A percentile compares a stretch with the other conserved stretches of the same genome.
These are phyloP conservation scores for Huntiella omanensis DNA, from an alignment of 2,329 filamentous ascomycete species.

Conservation along the genomic window DNA sequence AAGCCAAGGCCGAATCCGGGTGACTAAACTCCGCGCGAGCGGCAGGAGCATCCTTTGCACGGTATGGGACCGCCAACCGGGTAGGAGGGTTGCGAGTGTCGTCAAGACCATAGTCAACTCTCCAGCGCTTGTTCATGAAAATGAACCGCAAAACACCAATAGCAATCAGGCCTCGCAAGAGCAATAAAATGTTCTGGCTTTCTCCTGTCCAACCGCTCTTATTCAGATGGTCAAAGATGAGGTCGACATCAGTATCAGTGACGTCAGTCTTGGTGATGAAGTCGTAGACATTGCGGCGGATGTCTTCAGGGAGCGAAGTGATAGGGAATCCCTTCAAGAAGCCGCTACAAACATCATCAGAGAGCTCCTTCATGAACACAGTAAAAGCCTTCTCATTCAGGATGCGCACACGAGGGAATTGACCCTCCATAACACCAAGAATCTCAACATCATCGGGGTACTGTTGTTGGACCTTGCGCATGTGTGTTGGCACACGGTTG, in stretches of 20 bases:
- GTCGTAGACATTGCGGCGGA: constrained; percentile 18
- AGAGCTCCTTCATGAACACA: constrained; percentile 15
- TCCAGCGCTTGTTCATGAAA: constrained; percentile 39
- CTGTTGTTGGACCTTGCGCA: constrained; percentile 15
- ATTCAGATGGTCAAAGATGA: constrained; percentile 17
- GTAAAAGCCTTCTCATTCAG: constrained; percentile 19
- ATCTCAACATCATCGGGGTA: constrained; percentile 26
- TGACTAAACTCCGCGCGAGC: constrained; percentile 42
- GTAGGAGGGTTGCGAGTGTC: constrained; percentile 21
- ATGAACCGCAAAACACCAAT: constrained; percentile 33
- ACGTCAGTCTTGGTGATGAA: constrained; percentile 27
- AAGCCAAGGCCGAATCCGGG: constrained; percentile 34
- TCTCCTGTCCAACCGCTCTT: constrained; percentile 18
- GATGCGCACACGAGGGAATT: constrained; percentile 31
- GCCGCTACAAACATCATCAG: constrained; percentile 21
- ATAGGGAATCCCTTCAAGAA: constrained; percentile 27
- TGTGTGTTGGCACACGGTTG: constrained; percentile 19
- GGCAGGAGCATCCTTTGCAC: constrained; percentile 38
- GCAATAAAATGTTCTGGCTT: constrained; percentile 21
- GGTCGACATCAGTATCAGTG: constrained; percentile 15
- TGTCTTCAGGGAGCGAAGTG: constrained; percentile 16
- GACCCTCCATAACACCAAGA: constrained; percentile 15
- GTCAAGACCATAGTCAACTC: constrained; percentile 45
- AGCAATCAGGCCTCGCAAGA: constrained; percentile 37
- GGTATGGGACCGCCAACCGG: constrained; percentile 37